Evolutionary conservation across 768 basidiomycete species (phyloP), one percentile per base, ranked within the genome.

Genomic region (Pleurotus tuber-regium): DNA sequence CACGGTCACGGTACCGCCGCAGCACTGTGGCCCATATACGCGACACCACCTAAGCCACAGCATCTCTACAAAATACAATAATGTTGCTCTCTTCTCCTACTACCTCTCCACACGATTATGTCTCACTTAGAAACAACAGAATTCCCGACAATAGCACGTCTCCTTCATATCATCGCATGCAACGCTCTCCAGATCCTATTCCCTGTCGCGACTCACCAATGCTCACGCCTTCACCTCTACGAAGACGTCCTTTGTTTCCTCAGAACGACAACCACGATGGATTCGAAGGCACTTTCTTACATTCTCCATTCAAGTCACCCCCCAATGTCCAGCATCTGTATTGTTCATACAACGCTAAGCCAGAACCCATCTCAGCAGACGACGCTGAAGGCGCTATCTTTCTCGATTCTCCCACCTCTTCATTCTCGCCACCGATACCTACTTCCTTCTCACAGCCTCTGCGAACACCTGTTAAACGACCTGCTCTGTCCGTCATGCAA

Each of bases 211-310:
- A 79, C 59, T 77, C 80, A 26, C 78, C 83, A 39, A 79, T 85
- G 78, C 73, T 81, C 42, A 80, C 83, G 1, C 82, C 86, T 18
- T 87, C 86, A 4, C 84, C 84, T 9, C 73, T 82, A 54, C 72
- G 78, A 47, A 73, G 73, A 55, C 69, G 68, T 9, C 66, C 69
- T 12, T 67, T 74, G 47, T 76, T 75, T 58, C 63, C 71, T 4
- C 62, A 59, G 53, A 50, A 54, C 16, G 55, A 58, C 44, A 48
- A 53, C 51, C 57, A 66, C 46, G 44, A 66, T 33, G 75, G 78
- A 57, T 56, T 65, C 48, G 78, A 83, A 57, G 78, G 83, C 59
- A 65, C 77, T 53, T 82, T 82, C 61, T 69, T 77, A 6, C 74
- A 77, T 51, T 82, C 80, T 28, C 78, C 80, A 6, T 79, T 70